These are phyloP conservation scores for Hanseniaspora guilliermondii DNA, from an alignment of 805 yeast genomes.

Conservation along the genomic window DNA sequence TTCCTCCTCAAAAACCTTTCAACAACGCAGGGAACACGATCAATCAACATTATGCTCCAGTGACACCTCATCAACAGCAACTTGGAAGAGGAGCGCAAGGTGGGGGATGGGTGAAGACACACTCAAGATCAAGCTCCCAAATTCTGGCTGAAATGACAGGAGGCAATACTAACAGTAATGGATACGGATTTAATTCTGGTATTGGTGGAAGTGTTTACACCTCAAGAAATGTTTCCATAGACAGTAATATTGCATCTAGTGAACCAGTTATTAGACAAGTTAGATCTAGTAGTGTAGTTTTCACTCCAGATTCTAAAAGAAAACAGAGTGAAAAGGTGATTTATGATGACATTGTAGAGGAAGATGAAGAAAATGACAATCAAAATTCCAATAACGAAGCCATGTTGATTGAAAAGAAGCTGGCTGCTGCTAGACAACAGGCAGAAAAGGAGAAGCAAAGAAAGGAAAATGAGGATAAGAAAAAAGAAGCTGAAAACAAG, in stretches of 20 bases:
- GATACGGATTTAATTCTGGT: neutral
- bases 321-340: constrained; percentile 6
- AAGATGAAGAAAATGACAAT: constrained; percentile 23
- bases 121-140: constrained; percentile 14
- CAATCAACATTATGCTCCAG: neutral
- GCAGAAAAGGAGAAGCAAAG: constrained; percentile 18
- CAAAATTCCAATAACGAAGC: constrained; percentile 13
- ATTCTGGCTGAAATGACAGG: constrained; percentile 13
- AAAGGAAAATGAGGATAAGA: constrained; percentile 15
- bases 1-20: constrained; percentile 8
- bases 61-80: constrained; percentile 13
- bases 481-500: constrained; percentile 19
- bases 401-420: constrained; percentile 18
- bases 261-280: constrained; percentile 24
- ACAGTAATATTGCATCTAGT: constrained; percentile 18
- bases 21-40: neutral
- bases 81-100: neutral
- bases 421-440: constrained; percentile 21
- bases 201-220: constrained; percentile 8
- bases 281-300: constrained; percentile 13
- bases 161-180: neutral
- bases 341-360: constrained; percentile 21
- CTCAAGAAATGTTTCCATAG: constrained; percentile 10
- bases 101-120: constrained; percentile 5
- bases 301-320: constrained; percentile 12